Base-by-base conservation (phyloP, 108 stramenopile genomes). In the Conticribra weissflogii region DNA sequence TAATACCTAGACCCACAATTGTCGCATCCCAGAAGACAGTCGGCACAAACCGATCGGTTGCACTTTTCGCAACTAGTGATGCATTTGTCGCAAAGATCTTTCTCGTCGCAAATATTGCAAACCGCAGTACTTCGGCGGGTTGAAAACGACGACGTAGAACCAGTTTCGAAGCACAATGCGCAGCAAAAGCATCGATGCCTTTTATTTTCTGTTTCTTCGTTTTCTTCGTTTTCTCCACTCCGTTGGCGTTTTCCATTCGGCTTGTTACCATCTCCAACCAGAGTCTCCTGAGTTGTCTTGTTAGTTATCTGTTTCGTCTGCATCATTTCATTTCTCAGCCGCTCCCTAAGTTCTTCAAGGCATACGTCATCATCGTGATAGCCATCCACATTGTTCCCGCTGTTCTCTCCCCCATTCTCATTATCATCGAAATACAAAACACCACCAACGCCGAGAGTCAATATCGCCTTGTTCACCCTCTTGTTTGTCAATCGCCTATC, bases 91-190 rank as follows among this genome's bases (percentile, higher is more conserved):
- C 75, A 76, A 55, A 68, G 27, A 18, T 59, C 44, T 0, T 27
- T 48, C 30, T 68, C 66, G 7, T 76, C 75, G 24, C 75, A 76
- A 33, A 76, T 62, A 31, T 51, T 54, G 47, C 75, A 76, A 4
- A 9, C 15, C 17, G 25, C 29, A 25, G 25, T 32, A 8, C 23
- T 18, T 30, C 12, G 54, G 28, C 28, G 33, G 16, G 29, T 22
- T 59, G 36, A n/a, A n/a, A n/a, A n/a, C n/a, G n/a, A n/a, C n/a
- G n/a, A n/a, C n/a, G n/a, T n/a, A n/a, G n/a, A n/a, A n/a, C n/a
- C n/a, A n/a, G 17, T 19, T 25, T 58, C 28, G 33, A 58, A 53
- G 36, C 46, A 54, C 21, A 61, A 54, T 44, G 67, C 33, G 27
- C 65, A 66, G 2, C 41, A 29, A 16, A 9, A n/a, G 51, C 53